A percentile compares a stretch with the other conserved stretches of the same genome.
Evolutionary conservation across 129 eudicot genomes (phyloP).

Genomic region (Flaveria bidentis): DNA sequence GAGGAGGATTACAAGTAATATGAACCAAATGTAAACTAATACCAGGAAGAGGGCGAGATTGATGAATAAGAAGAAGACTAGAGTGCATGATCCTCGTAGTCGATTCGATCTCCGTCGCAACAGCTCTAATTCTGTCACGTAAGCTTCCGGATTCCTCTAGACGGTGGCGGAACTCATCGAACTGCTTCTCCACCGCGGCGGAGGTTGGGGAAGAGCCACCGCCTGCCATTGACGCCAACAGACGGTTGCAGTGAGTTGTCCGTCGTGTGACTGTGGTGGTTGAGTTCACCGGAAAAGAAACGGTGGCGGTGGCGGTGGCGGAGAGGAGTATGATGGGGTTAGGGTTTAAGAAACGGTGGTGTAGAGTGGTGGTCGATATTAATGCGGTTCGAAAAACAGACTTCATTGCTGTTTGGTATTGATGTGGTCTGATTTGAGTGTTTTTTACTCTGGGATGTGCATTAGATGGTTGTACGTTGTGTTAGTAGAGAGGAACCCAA

Average conservation of each 20-base stretch:
- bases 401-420: slow-evolving; percentile 32
- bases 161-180: slow-evolving; percentile 60
- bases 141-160: slow-evolving; percentile 60
- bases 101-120: slow-evolving; percentile 68
- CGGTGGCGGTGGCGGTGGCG: neutral
- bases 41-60: slow-evolving; percentile 73
- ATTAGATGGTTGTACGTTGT: too few relatives aligned
- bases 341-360: slow-evolving; percentile 60
- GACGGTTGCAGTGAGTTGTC: neutral
- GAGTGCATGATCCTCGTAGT: slow-evolving; percentile 63
- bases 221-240: slow-evolving; percentile 46
- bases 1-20: too few relatives aligned
- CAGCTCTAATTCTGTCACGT: slow-evolving; percentile 67
- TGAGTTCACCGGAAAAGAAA: slow-evolving; percentile 5
- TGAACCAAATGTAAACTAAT: neutral
- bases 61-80: slow-evolving; percentile 74
- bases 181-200: slow-evolving; percentile 57
- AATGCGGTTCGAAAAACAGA: slow-evolving; percentile 46
- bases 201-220: slow-evolving; percentile 51
- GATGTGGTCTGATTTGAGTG: neutral
- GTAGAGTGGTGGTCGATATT: slow-evolving; percentile 21
- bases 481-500: too few relatives aligned
- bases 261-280: slow-evolving; percentile 18
- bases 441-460: neutral
- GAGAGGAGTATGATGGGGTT: slow-evolving; percentile 30